Base-by-base conservation (phyloP, 345 rosid genomes). In the Salix dunnii region DNA sequence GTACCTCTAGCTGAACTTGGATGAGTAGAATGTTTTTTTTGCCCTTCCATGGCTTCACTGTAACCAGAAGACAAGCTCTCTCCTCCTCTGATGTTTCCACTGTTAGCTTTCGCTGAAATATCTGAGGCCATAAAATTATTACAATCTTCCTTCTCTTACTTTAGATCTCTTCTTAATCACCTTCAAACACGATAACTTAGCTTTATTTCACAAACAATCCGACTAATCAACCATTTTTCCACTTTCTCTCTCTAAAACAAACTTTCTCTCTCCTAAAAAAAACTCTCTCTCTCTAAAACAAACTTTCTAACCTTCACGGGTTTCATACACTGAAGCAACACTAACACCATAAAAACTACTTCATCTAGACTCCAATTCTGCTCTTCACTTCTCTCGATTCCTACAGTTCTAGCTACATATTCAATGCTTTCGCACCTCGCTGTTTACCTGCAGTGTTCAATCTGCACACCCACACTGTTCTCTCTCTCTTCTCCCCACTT, bases 41-140 rank as follows among this genome's bases (percentile, higher is more conserved):
- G 79, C 48, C 74, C 79, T 27, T 78, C 84, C 76, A 78, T 68
- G 36, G 70, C 48, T n/a, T 78, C 81, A 55, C 36, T 74, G 33
- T 70, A 71, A 33, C 76, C 73, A 2, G 84, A 74, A n/a, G 81
- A 68, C 65, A 74, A 74, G 68, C 77, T 73, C 62, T 76, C 84
- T 68, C 71, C 81, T 66, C 68, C 78, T 40, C 71, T 63, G 21
- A 58, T 74, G 75, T 77, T 76, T 23, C 70, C 74, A 40, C 70
- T 61, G 77, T 75, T 79, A 69, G 67, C 69, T 60, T 60, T 80
- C 10, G 60, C 67, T 70, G 77, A 81, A 27, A 76, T 62, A 42
- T 76, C 82, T 17, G 81, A 79, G 68, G 69, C 77, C 79, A 80
- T 77, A 42, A 49, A 70, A 3, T 30, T 17, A 51, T 11, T 25